Evolutionary conservation across 495 filamentous ascomycete genomes (phyloP), one percentile per base, ranked within the genome.

Genomic region (Talaromyces adpressus): DNA sequence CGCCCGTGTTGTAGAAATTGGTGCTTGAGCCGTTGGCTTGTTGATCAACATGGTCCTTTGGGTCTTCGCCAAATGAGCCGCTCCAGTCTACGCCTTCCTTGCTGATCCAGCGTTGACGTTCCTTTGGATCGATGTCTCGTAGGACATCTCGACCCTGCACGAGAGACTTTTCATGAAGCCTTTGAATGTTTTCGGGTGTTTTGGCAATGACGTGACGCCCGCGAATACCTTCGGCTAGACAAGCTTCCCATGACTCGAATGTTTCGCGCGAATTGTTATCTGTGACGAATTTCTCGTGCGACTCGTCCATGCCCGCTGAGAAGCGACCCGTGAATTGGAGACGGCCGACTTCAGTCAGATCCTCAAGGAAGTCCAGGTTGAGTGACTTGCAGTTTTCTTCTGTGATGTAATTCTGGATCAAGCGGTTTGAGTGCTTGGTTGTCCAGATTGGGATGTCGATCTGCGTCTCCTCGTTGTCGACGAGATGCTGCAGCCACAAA

Each of bases 211-310:
- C 91, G 2, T 81, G 79, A 54, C 83, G 82, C 0, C 77, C 75
- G 7, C 93, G 84, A 0, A 96, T 89, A 4, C 93, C 93, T 73
- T 98, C 91, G 0, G 90, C 84, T 23, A 86, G 81, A 68, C 93
- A 97, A 0, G 91, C 91, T 73, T 96, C 90, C 92, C 92, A 97
- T 3, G 88, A 90, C 78, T 97, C 93, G 67, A 89, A 95, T 0
- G 93, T 97, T 77, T 97, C 93, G 51, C 93, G 85, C 3, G 87
- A 86, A 70, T 96, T 87, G 67, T 94, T 96, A 73, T 97, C 91
- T 29, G 87, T 83, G 32, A 96, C 85, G 69, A 95, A 97, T 4
- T 77, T 77, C 51, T 88, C 81, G 70, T 97, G 93, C n/a, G 90
- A 88, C 36, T 91, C 84, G 72, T 96, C 93, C 63, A 89, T 96